Evolutionary conservation across 805 yeast genomes (phyloP), one percentile per base, ranked within the genome.

Genomic region (Saccharomycopsis schoenii): DNA sequence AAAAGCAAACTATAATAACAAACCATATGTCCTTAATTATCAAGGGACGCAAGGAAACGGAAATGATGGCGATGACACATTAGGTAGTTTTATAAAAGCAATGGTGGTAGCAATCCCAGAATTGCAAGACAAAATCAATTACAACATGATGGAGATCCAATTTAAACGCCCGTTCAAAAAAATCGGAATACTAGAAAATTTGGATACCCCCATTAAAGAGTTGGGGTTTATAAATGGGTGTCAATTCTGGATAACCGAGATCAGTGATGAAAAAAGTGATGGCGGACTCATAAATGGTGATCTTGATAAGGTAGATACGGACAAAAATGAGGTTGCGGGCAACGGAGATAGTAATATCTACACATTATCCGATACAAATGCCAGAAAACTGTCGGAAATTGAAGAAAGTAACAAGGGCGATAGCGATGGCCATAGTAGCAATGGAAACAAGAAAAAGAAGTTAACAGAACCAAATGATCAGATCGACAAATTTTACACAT

Each of bases 161-260:
- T 43, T 34, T 3, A 58, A 59, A 17, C 56, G 54, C 24, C 62
- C 62, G 15, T 57, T 57, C 19, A 51, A 36, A 29, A 57, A 40
- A 15, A 34, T 60, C 5, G 58, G 50, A 21, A 34, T 60, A 9
- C n/a, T 60, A 12, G 47, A 42, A 8, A 57, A 43, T 37, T n/a
- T 60, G 2, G 60, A 57, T 8, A 15, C 29, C 25, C 19, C 58
- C 4, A 42, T 60, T 15, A 21, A 42, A 14, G 58, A 40, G 15
- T 11, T 60, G 9, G 62, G 62, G 25, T 42, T 60, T 12, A 54
- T 29, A 41, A 51, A 29, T 29, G 60, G 60, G n/a, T 43, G 50
- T 14, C 62, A 60, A 29, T 25, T 60, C 12, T 60, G 62, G 62
- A 17, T 60, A 12, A 10, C 15, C 15, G 60, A 57, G n/a, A 41